Conservation (phyloP, 2,329 filamentous ascomycete genomes). For the Calonectria naviculata region DNA sequence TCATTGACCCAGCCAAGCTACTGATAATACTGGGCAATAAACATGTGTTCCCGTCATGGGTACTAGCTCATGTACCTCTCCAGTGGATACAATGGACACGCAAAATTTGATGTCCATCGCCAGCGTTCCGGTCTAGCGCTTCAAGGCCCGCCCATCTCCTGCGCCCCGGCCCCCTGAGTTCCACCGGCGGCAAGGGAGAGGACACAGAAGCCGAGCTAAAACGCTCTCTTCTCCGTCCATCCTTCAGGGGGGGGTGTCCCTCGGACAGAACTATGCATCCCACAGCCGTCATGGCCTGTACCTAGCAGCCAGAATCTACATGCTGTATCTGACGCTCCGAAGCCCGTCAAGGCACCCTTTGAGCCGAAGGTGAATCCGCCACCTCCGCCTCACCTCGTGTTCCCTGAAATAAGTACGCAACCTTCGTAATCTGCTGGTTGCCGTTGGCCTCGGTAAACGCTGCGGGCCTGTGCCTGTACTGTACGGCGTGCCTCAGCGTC, state of each 20-base stretch:
- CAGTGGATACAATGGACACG: constrained; percentile 26
- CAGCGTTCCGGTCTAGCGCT: constrained; percentile 35
- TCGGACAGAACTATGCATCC: constrained; percentile 5
- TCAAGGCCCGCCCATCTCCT: constrained; percentile 27
- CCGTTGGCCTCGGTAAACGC: constrained; percentile 31
- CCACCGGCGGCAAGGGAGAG: constrained; percentile 38
- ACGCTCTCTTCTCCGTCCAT: constrained; percentile 31
- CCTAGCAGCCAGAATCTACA: not conserved
- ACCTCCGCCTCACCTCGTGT: constrained; percentile 38
- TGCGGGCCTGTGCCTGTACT: constrained; percentile 26
- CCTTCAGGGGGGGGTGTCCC: constrained; percentile 26
- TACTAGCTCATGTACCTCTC: constrained; percentile 7
- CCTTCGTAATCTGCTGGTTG: constrained; percentile 29
- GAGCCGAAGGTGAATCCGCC: constrained; percentile 40
- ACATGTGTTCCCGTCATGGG: constrained; percentile 16
- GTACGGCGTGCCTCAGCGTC: constrained; percentile 27
- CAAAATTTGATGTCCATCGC: constrained; percentile 30
- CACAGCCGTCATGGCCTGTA: constrained; percentile 11
- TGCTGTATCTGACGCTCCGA: constrained; percentile 12
- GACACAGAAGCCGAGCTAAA: constrained; percentile 36
- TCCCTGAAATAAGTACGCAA: constrained; percentile 20
- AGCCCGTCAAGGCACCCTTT: constrained; percentile 34
- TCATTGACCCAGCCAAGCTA: not conserved
- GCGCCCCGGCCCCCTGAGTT: constrained; percentile 28
- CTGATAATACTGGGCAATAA: not conserved